These are phyloP conservation scores for Komagataella pseudopastoris DNA, from an alignment of 805 yeast species.

Conservation along the genomic window DNA sequence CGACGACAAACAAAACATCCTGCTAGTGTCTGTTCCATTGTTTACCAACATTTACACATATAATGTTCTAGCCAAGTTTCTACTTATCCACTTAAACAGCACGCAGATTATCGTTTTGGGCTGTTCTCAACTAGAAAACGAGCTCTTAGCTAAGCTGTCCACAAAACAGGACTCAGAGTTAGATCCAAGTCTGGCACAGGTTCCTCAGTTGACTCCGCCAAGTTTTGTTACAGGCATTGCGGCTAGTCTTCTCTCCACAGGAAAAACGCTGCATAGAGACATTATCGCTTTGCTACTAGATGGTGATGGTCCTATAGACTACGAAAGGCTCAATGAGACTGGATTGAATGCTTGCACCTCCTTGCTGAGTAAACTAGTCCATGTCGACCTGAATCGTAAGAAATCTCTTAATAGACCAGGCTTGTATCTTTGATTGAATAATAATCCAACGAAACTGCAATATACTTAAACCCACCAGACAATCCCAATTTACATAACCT, in stretches of 20 bases:
- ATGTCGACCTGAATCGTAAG: background rate
- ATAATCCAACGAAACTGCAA: background rate
- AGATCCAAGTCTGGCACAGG: slow-evolving; percentile 4
- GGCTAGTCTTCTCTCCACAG: slow-evolving; percentile 24
- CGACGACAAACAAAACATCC: background rate
- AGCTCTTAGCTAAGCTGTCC: slow-evolving; percentile 7
- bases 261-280: slow-evolving; percentile 5
- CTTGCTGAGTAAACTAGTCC: background rate
- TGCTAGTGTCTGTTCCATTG: slow-evolving; percentile 6
- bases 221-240: slow-evolving; percentile 30
- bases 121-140: slow-evolving; percentile 11
- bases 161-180: background rate
- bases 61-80: slow-evolving; percentile 9
- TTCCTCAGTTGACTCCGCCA: slow-evolving; percentile 32
- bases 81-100: slow-evolving; percentile 6
- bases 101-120: slow-evolving; percentile 8
- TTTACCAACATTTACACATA: slow-evolving; percentile 12
- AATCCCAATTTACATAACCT: too few species aligned
- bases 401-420: background rate
- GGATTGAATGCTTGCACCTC: slow-evolving; percentile 16
- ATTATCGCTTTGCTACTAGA: slow-evolving; percentile 15
- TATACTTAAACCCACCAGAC: background rate
- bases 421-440: background rate
- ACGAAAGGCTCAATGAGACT: slow-evolving; percentile 27
- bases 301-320: slow-evolving; percentile 37